phyloP scores from a whole-genome alignment of 2,329 filamentous ascomycete genomes.

The Aureobasidium pullulans region DNA sequence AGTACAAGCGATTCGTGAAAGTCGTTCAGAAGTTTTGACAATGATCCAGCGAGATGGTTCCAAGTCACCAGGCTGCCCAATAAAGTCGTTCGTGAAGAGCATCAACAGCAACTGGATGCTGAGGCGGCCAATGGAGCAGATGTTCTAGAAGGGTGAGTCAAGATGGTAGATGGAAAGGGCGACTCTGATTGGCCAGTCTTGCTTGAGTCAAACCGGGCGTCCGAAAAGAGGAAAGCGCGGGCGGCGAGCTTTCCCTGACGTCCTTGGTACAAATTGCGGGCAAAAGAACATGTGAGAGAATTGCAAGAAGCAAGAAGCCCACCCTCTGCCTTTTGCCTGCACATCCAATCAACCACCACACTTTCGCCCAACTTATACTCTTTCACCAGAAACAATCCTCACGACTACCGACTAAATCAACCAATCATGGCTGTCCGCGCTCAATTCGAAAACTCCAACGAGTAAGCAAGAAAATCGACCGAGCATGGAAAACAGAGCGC shows the following conservation, averaged over 20 bases:
- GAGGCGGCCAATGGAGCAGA: not conserved
- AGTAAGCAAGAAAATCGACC: constrained; percentile 48
- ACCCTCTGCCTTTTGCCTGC: not conserved
- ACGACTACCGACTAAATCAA: not conserved
- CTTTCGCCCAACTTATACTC: not conserved
- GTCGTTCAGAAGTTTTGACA: no score
- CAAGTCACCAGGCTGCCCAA: no score
- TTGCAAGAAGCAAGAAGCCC: constrained; percentile 5
- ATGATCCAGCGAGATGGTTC: not conserved
- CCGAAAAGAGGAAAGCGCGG: constrained; percentile 9
- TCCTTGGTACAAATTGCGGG: constrained; percentile 11
- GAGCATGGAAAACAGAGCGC: not conserved
- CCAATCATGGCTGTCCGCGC: constrained; percentile 46
- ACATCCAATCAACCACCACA: not conserved
- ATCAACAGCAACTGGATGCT: no score
- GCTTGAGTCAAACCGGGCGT: not conserved
- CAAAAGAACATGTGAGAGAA: constrained; percentile 9
- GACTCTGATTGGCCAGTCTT: not conserved
- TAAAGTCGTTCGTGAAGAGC: no score
- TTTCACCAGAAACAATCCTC: not conserved
- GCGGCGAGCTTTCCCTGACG: constrained; percentile 13
- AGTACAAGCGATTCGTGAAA: no score
- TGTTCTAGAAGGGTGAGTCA: not conserved
- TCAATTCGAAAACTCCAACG: constrained; percentile 83
- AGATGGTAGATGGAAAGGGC: not conserved